phyloP scores from a whole-genome alignment of 306 rosid species.

The Coriaria nepalensis region DNA sequence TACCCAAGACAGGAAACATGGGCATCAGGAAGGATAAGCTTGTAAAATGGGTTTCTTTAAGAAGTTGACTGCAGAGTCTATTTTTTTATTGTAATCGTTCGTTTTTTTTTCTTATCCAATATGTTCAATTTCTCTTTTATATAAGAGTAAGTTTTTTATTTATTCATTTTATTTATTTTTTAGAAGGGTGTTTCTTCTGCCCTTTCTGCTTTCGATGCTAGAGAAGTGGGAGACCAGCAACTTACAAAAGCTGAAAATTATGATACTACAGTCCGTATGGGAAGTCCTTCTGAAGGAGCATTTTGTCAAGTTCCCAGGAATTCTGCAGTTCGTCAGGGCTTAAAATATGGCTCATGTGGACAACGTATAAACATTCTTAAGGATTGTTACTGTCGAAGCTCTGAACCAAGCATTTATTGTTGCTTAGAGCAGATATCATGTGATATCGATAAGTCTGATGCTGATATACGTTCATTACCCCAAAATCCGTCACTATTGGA shows the following conservation, averaged over 20 bases:
- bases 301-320: background rate
- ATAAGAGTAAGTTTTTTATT: no score
- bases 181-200: constrained; percentile 17
- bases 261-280: background rate
- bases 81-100: no score
- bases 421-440: background rate
- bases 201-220: constrained; percentile 10
- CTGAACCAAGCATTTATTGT: no score
- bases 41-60: no score
- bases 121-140: no score
- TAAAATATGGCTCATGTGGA: constrained; percentile 13
- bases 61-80: no score
- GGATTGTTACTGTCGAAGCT: background rate
- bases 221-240: constrained; percentile 9
- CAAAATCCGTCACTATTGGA: constrained; percentile 1
- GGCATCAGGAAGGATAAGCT: no score
- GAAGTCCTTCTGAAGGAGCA: constrained; percentile 2
- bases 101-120: no score
- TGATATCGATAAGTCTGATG: no score
- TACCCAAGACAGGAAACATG: no score
- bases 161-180: no score
- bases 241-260: constrained; percentile 3
- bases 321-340: constrained; percentile 11
- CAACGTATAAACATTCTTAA: constrained; percentile 11
- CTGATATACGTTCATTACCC: no score